Conservation (phyloP, 2,329 filamentous ascomycete genomes). For the Sphaerulina vaccinii region DNA sequence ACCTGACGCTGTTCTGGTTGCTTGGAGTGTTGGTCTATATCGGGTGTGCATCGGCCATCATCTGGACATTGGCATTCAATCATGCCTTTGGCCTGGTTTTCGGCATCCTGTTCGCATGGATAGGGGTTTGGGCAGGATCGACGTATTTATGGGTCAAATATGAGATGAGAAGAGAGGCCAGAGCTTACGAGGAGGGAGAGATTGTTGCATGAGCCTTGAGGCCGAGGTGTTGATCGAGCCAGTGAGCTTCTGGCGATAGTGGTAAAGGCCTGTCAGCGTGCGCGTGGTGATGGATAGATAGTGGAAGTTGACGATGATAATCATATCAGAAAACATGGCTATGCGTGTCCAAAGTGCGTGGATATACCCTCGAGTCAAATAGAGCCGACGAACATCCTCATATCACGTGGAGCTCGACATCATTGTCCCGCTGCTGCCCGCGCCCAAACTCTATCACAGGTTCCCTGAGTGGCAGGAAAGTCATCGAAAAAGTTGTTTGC, state of each 20-base stretch:
- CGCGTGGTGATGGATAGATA: no score
- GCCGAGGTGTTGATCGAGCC: neutral
- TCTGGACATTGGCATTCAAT: conserved; percentile 35
- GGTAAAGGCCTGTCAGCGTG: neutral
- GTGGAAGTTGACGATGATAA: no score
- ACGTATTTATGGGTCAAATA: conserved; percentile 28
- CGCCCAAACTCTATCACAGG: no score
- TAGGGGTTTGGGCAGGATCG: conserved; percentile 30
- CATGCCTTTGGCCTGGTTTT: conserved; percentile 33
- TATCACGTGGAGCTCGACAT: no score
- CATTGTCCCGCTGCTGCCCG: no score
- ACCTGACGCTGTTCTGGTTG: conserved; percentile 34
- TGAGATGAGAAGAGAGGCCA: conserved; percentile 34
- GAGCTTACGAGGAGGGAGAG: conserved; percentile 31
- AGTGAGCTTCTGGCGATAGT: neutral
- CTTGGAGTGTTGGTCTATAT: conserved; percentile 32
- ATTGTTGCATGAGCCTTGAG: conserved; percentile 20
- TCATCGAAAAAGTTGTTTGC: no score
- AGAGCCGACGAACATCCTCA: no score
- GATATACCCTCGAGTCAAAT: no score
- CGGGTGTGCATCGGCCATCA: conserved; percentile 33
- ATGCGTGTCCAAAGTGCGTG: no score
- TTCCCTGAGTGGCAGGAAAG: no score
- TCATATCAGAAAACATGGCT: no score
- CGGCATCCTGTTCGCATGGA: conserved; percentile 33